Percentiles rank a stretch among this genome's conserved stretches.
Evolutionary conservation across 768 basidiomycete species (phyloP).

Genomic region (Cyclocybe cylindracea): DNA sequence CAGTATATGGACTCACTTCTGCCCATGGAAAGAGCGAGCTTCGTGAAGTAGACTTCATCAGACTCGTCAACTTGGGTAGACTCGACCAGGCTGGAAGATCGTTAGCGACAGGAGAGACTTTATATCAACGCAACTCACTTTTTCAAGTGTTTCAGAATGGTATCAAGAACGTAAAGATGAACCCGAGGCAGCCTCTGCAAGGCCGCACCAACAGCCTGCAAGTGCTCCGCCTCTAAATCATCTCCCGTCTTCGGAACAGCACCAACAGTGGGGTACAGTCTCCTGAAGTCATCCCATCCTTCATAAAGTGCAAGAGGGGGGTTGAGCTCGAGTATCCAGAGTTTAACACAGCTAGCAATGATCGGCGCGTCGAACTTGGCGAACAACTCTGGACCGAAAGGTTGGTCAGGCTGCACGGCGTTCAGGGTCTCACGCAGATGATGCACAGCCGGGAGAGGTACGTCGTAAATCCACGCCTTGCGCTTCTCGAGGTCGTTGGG

Average conservation of each 20-base stretch:
- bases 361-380: conserved; percentile 83
- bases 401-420: conserved; percentile 55
- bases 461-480: conserved; percentile 94
- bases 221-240: conserved; percentile 55
- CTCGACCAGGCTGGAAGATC: conserved; percentile 58
- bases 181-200: conserved; percentile 75
- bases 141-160: conserved; percentile 74
- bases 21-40: conserved; percentile 86
- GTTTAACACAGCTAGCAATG: conserved; percentile 80
- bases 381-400: conserved; percentile 52
- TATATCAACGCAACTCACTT: conserved; percentile 42
- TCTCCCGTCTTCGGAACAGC: conserved; percentile 54
- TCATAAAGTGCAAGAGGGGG: conserved; percentile 86
- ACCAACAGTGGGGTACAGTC: conserved; percentile 80
- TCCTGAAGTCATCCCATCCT: conserved; percentile 89
- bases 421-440: conserved; percentile 86
- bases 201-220: conserved; percentile 60
- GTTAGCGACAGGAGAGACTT: conserved; percentile 2
- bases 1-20: conserved; percentile 57
- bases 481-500: conserved; percentile 77
- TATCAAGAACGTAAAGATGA: conserved; percentile 79
- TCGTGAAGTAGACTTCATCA: conserved; percentile 80
- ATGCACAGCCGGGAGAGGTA: conserved; percentile 80
- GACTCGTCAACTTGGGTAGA: conserved; percentile 70
- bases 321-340: conserved; percentile 91